phyloP scores from a whole-genome alignment of 2,329 filamentous ascomycete species.

The Sporothrix euskadiensis region DNA sequence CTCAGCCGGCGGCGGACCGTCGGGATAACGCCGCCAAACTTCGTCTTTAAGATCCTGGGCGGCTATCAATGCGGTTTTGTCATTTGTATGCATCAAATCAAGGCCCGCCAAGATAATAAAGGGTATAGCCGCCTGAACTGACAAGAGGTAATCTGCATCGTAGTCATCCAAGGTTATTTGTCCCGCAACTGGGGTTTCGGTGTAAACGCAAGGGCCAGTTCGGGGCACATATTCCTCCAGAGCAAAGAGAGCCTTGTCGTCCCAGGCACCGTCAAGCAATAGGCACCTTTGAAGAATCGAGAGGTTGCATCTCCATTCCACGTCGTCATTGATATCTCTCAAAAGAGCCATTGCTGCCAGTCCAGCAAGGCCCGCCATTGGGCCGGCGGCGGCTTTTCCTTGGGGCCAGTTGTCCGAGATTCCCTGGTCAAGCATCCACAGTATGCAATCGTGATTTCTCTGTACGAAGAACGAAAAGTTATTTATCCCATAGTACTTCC shows the following conservation, averaged over 20 bases:
- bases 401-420: not conserved
- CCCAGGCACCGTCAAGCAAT: not conserved
- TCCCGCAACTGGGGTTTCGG: not conserved
- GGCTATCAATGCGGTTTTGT: not conserved
- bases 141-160: not conserved
- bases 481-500: not conserved
- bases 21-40: not conserved
- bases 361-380: not conserved
- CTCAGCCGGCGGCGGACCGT: not conserved
- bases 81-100: not conserved
- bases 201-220: not conserved
- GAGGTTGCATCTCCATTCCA: not conserved
- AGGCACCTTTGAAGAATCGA: not conserved
- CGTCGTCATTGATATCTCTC: not conserved
- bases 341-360: not conserved
- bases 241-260: not conserved
- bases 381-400: not conserved
- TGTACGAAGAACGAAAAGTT: no score
- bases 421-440: conserved; percentile 1
- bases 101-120: not conserved
- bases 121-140: not conserved
- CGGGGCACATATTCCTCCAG: not conserved
- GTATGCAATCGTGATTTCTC: not conserved
- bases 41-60: not conserved
- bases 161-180: not conserved